Percentiles rank a stretch among this genome's conserved stretches.
phyloP scores from a whole-genome alignment of 768 basidiomycete species.

The Lactifluus volemus region DNA sequence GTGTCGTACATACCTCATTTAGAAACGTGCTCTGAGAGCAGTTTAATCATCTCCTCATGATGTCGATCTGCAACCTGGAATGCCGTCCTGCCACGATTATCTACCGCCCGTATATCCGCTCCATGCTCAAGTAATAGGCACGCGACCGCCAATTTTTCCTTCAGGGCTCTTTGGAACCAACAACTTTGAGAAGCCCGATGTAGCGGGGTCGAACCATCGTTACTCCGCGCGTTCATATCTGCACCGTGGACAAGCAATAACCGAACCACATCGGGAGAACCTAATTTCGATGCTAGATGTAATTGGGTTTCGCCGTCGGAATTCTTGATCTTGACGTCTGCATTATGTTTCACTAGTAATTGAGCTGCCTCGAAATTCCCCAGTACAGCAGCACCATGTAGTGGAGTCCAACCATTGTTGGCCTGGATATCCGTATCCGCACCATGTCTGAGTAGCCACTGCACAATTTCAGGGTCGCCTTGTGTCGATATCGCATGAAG shows the following conservation, averaged over 20 bases:
- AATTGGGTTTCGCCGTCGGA: no score
- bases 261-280: background rate
- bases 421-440: background rate
- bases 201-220: background rate
- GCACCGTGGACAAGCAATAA: background rate
- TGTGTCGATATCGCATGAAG: background rate
- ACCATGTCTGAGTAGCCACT: background rate
- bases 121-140: background rate
- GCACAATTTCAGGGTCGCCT: background rate
- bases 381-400: background rate
- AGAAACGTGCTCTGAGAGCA: background rate
- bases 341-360: background rate
- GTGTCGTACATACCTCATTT: background rate
- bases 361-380: background rate
- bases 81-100: background rate
- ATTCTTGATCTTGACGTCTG: constrained; percentile 19
- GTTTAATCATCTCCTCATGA: background rate
- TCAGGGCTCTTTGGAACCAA: accelerated
- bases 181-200: background rate
- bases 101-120: background rate
- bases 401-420: background rate
- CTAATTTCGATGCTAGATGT: background rate
- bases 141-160: background rate
- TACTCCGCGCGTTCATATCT: background rate
- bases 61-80: background rate